These are phyloP conservation scores for Xylaria bambusicola DNA, from an alignment of 495 filamentous ascomycete species.

Conservation along the genomic window DNA sequence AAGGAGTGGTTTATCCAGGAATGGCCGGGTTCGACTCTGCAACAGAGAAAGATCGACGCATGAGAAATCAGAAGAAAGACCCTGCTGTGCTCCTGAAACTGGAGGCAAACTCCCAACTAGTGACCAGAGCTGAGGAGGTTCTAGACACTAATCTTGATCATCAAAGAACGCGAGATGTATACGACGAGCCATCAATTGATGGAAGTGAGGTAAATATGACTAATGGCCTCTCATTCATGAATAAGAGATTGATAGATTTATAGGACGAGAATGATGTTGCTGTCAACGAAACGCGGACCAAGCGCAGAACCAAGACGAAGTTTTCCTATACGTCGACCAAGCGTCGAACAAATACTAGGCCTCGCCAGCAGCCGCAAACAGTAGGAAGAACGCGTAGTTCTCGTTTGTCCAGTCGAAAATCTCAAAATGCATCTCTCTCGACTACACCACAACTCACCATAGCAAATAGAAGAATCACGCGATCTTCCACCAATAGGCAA, in stretches of 20 bases:
- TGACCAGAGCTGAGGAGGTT: slow-evolving; percentile 72
- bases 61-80: slow-evolving; percentile 86
- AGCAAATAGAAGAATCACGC: slow-evolving; percentile 13
- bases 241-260: slow-evolving; percentile 12
- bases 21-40: slow-evolving; percentile 91
- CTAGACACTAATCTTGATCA: slow-evolving; percentile 58
- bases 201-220: slow-evolving; percentile 52
- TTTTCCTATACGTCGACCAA: slow-evolving; percentile 10
- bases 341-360: slow-evolving; percentile 9
- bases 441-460: slow-evolving; percentile 3
- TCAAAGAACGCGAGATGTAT: slow-evolving; percentile 56
- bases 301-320: slow-evolving; percentile 13
- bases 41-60: slow-evolving; percentile 71
- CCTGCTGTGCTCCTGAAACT: slow-evolving; percentile 68
- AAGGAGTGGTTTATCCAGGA: slow-evolving; percentile 77
- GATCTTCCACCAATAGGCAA: slow-evolving; percentile 22
- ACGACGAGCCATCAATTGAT: slow-evolving; percentile 49
- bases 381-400: slow-evolving; percentile 10
- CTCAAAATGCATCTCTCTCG: not conserved
- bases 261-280: slow-evolving; percentile 24
- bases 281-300: slow-evolving; percentile 13
- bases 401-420: slow-evolving; percentile 12
- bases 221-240: not conserved
- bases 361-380: slow-evolving; percentile 5
- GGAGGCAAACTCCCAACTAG: slow-evolving; percentile 63